Evolutionary conservation across 257 asterid genomes (phyloP), one percentile per base, ranked within the genome.

Genomic region (Solanum corneliomulleri): DNA sequence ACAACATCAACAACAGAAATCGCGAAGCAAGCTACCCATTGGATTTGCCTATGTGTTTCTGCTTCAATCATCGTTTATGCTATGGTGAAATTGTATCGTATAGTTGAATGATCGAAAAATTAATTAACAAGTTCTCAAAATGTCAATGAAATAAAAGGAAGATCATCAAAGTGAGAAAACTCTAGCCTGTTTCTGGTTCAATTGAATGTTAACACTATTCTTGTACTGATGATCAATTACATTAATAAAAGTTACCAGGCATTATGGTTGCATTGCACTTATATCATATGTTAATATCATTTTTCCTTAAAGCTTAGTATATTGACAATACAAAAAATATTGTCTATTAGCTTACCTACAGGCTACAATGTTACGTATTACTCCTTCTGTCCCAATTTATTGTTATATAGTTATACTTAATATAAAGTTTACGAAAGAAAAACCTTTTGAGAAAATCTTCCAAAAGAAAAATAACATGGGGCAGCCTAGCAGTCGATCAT

Each of bases 31-130:
- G 90, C 92, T 21, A 70, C 88, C 68, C 89, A 87, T 16, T 93
- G 95, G 97, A 70, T 93, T 64, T 92, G 93, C 86, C 86, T 94
- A 25, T 92, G 95, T 85, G 86, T 94, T 86, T 89, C 95, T 41
- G 90, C 94, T 80, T 92, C 96, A 25, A 83, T 93, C 68, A 68
- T 95, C 13, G 75, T 95, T 29, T 95, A 95, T 89, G 88, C 96
- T 23, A 18, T 92, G 87, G 18, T 95, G 39, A 93, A 93, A 92
- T 74, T 92, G 58, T 94, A 92, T 80, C 93, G 91, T 70, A 27
- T 83, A 75, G 25, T 45, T 72, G 87, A 85, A 29, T 85, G 69
- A 85, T 49, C 42, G 29, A 29, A 52, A 29, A 49, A 20, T 41
- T 56, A 56, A 56, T 49, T 29, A 47, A 29, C 6, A 80, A 10